phyloP scores from a whole-genome alignment of 2,329 filamentous ascomycete species.

The Chrysosporium keratinophilum region DNA sequence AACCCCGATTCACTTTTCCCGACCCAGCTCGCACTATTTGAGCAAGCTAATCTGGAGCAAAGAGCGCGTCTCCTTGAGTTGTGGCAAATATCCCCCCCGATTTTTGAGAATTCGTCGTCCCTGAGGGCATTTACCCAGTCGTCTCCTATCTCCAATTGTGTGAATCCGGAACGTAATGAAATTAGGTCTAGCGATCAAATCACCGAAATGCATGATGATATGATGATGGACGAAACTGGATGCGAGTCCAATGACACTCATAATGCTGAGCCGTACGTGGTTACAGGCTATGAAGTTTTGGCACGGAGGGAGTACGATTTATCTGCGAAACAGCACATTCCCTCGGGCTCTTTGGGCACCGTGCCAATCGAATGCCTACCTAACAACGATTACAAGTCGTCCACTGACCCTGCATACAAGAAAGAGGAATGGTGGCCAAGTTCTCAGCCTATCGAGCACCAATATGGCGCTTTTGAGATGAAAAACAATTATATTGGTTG shows the following conservation, averaged over 20 bases:
- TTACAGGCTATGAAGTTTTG: conserved; percentile 64
- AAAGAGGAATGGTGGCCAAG: conserved; percentile 32
- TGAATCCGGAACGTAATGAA: neutral
- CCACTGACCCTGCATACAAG: conserved; percentile 35
- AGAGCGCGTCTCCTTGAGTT: conserved; percentile 67
- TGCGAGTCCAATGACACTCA: conserved; percentile 20
- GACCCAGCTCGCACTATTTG: conserved; percentile 69
- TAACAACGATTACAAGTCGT: conserved; percentile 24
- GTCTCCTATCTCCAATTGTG: neutral
- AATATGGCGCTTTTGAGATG: conserved; percentile 31
- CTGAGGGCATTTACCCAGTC: neutral
- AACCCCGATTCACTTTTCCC: conserved; percentile 59
- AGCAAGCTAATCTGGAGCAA: conserved; percentile 61
- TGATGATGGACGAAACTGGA: conserved; percentile 2
- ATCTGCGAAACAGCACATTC: conserved; percentile 13
- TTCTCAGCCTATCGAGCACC: conserved; percentile 28
- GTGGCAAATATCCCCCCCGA: conserved; percentile 71
- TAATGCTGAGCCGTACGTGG: conserved; percentile 72
- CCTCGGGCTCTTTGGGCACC: neutral
- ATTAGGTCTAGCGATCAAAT: neutral
- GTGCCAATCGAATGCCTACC: neutral
- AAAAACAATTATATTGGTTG: conserved; percentile 22
- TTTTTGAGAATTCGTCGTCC: conserved; percentile 43
- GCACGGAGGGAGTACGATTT: conserved; percentile 53
- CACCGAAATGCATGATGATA: neutral